Evolutionary conservation across 176 grass and related monocot species (phyloP).

Genomic region (Echinochloa phyllopogon): DNA sequence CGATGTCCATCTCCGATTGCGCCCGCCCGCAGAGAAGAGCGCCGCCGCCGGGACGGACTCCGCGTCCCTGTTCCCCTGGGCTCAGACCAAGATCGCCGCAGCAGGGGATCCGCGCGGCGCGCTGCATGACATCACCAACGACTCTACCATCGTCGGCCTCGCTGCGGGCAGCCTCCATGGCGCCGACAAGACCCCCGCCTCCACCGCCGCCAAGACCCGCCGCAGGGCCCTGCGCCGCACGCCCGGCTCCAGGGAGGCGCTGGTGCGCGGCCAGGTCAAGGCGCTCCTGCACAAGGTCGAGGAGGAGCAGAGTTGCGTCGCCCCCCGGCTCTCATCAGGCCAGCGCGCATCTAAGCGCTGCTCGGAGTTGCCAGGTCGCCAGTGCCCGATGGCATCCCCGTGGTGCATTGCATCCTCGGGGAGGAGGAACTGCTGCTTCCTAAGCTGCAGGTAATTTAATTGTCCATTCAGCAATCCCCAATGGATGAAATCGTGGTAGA

Average conservation of each 20-base stretch:
- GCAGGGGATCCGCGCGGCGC: constrained; percentile 36
- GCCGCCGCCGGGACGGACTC: constrained; percentile 10
- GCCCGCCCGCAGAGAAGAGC: constrained; percentile 40
- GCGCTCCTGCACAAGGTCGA: constrained; percentile 84
- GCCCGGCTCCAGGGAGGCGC: constrained; percentile 76
- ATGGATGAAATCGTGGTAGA: not conserved
- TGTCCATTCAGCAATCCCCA: not conserved
- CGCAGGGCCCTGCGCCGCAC: constrained; percentile 40
- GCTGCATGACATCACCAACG: constrained; percentile 91
- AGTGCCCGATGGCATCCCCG: not conserved
- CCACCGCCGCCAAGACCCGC: constrained; percentile 52
- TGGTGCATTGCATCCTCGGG: constrained; percentile 41
- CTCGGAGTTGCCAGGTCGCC: constrained; percentile 57
- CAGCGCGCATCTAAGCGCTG: constrained; percentile 52
- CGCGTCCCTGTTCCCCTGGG: constrained; percentile 7
- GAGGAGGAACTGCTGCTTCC: constrained; percentile 49
- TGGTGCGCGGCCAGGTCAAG: constrained; percentile 86
- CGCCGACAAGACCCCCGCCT: constrained; percentile 44
- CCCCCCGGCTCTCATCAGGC: constrained; percentile 11
- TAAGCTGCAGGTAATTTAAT: constrained; percentile 51
- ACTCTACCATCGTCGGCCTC: constrained; percentile 88
- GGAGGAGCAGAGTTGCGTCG: constrained; percentile 57
- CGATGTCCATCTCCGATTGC: not conserved
- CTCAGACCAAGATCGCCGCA: constrained; percentile 30
- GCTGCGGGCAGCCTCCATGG: constrained; percentile 43